Evolutionary conservation across 257 asterid genomes (phyloP), one percentile per base, ranked within the genome.

Genomic region (Mitragyna speciosa): DNA sequence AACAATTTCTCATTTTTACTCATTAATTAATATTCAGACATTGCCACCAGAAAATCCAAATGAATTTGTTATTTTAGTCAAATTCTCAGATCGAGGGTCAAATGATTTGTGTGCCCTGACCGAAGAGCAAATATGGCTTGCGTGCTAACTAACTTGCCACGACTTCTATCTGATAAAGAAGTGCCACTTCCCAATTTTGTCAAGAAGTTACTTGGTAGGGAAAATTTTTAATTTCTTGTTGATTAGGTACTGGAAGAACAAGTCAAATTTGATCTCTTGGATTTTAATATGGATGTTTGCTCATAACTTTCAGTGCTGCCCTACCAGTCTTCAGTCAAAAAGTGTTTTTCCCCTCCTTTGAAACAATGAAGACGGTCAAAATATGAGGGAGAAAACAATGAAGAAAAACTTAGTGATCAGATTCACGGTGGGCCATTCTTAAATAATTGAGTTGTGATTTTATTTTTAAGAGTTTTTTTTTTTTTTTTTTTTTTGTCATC

Each of bases 181-280:
- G 22, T 47, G 73, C 80, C 73, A 76, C 28, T 65, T 49, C 7
- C 31, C 33, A 7, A 5, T 45, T 76, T 63, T 65, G 73, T 76
- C 73, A 17, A n/a, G 48, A 12, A 17, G 15, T 54, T 45, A 28
- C 73, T 47, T 41, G 33, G 12, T 24, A 65, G 48, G 36, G 31
- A 76, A 36, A 48, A 47, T 28, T 28, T 28, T 19, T 41, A 61
- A 2, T 24, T 64, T 41, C 43, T 26, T 30, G 70, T 4, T 65
- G 70, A 65, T 65, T 30, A 30, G 43, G 43, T 4, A n/a, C 26
- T 63, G 48, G n/a, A 67, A 31, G 48, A 67, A 33, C 48, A 67
- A 33, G 73, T 76, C 80, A 76, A 76, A 47, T 65, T 76, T 76
- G 65, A 64, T 76, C 73, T 28, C 48, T 67, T 67, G 20, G 22